phyloP scores from a whole-genome alignment of 2,329 filamentous ascomycete genomes.

The Alternaria dauci region DNA sequence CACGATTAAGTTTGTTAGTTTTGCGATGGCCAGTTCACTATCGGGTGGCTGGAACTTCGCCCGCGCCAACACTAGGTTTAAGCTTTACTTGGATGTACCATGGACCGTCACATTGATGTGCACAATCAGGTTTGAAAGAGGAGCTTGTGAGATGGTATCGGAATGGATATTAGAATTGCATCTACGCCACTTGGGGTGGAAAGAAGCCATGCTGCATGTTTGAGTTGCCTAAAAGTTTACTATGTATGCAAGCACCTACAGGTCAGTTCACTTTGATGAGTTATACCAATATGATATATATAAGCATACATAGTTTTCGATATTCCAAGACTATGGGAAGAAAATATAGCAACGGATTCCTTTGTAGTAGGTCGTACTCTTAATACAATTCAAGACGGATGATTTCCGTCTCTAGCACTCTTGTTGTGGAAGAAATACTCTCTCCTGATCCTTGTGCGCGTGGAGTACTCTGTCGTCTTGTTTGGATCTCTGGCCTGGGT shows the following conservation, averaged over 20 bases:
- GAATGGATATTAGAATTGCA: not conserved
- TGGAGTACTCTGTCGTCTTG: not conserved
- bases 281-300: too few relatives aligned
- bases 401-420: not conserved
- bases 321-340: too few relatives aligned
- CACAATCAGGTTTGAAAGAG: not conserved
- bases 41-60: not conserved
- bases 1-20: not conserved
- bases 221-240: not conserved
- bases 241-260: too few relatives aligned
- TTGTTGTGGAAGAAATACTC: not conserved
- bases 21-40: not conserved
- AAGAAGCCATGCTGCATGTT: not conserved
- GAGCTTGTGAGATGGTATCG: not conserved
- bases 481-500: not conserved
- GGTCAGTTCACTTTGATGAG: too few relatives aligned
- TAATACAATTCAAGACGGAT: not conserved
- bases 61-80: not conserved
- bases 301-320: too few relatives aligned
- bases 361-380: not conserved
- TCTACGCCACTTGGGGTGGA: not conserved
- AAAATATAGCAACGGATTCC: not conserved
- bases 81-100: not conserved
- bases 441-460: not conserved
- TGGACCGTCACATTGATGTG: not conserved